Evolutionary conservation across 192 early-diverging fungal genomes (phyloP), one percentile per base, ranked within the genome.

Genomic region (Allomyces macrogynus): DNA sequence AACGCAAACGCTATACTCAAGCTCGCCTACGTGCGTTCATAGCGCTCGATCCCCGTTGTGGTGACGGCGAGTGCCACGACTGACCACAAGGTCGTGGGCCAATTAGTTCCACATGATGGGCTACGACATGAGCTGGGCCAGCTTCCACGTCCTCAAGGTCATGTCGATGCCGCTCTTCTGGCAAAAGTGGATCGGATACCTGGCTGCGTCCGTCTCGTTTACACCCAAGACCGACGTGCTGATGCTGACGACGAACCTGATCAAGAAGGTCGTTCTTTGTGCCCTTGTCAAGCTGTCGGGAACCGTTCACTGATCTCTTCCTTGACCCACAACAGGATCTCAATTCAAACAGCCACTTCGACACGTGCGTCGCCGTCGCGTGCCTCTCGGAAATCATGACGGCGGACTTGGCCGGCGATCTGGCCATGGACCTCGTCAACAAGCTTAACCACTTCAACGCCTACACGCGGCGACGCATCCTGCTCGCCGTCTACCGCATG

Each of bases 71-170:
- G 26, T 10, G 5, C 43, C 24, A 11, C 23, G 24, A 62, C 9
- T 25, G 26, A 40, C 20, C 43, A 16, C 8, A n/a, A 16, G 11
- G 61, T 74, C 23, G 14, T 24, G 24, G n/a, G n/a, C n/a, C n/a
- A 5, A 60, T 7, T 78, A 93, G 80, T 81, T 99, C 49, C 90
- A 95, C 80, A 96, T 93, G 90, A 80, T 92, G 23, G 95, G 96
- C 10, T 99, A 94, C 72, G 91, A 94, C 73, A 92, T 93, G 88
- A 84, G 83, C 23, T 99, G 93, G 92, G 92, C 92, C 1, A 86
- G 86, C 4, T 99, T 99, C 70, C 89, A 95, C 73, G 84, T 96
- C 0, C 85, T 99, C 27, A 91, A 99, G 67, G 91, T 95, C 25
- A 96, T 99, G 93, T 89, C 91, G 5, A 89, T 89, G 3, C 77